Evolutionary conservation across 331 rosid species (phyloP), one percentile per base, ranked within the genome.

Genomic region (Stylosanthes scabra): DNA sequence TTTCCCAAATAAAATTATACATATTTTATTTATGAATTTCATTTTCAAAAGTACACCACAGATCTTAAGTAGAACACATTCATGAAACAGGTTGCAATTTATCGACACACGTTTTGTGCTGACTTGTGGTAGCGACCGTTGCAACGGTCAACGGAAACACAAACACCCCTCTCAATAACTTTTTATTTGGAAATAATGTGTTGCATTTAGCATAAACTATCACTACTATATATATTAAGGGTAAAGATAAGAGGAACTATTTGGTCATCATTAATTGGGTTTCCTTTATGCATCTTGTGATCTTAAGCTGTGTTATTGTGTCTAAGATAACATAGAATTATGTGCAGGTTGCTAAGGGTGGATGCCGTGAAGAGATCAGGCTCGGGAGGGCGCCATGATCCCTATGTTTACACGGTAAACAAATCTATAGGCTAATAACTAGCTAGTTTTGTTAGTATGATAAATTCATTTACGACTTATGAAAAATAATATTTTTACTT

Each of bases 381-480:
- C 61, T 71, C 86, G 2, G 99, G 99, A 16, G 97, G 99, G 67
- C 97, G 99, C 63, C 91, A 80, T 1, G 90, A 88, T 78, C 99
- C 99, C 56, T 94, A 68, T 52, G 80, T 86, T 74, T 94, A 94
- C 91, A 80, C 59, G 96, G 99, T 91, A 86, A 29, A 44, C 15
- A 31, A 62, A 37, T 58, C 40, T 20, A 20, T 1, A 20, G 25
- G 25, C 25, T 20, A 0, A 20, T 20, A 20, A 20, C n/a, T 25
- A 31, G 5, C 25, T 20, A 20, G 25, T 20, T 20, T 20, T 20
- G 25, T 20, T 20, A 20, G 25, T 20, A n/a, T 20, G 25, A 20
- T 20, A 20, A 20, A 20, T 20, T 20, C 25, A 20, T 20, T 20
- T 20, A 0, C 25, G 25, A 20, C 25, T 20, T 20, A 20, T 34